These are phyloP conservation scores for Neophaeococcomyces mojaviensis DNA, from an alignment of 2,329 filamentous ascomycete genomes.

Conservation along the genomic window DNA sequence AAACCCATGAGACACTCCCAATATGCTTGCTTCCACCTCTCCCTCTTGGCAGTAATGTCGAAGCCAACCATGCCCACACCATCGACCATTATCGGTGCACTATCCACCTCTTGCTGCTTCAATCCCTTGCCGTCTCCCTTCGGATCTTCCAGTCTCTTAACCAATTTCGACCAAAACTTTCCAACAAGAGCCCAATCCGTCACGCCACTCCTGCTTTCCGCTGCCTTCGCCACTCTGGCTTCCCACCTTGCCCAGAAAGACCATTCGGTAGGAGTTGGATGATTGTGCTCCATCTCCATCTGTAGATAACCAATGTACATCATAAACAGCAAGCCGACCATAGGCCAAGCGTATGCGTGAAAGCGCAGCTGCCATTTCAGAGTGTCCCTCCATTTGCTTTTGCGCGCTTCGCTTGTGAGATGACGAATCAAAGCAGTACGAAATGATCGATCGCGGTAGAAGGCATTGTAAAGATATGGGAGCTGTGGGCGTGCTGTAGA, in stretches of 20 bases:
- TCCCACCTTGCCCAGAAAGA: constrained; percentile 60
- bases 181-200: constrained; percentile 65
- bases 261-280: constrained; percentile 81
- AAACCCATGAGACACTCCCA: constrained; percentile 72
- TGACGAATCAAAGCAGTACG: constrained; percentile 46
- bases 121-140: constrained; percentile 61
- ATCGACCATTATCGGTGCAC: constrained; percentile 37
- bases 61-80: constrained; percentile 47
- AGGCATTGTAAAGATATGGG: constrained; percentile 48
- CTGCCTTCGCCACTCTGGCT: constrained; percentile 56
- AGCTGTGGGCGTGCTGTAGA: constrained; percentile 53
- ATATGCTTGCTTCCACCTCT: constrained; percentile 81
- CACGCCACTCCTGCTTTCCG: constrained; percentile 45
- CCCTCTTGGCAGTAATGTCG: constrained; percentile 67
- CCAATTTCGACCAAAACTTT: constrained; percentile 50
- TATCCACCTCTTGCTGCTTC: constrained; percentile 40
- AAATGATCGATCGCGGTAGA: constrained; percentile 53
- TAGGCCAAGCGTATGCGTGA: constrained; percentile 64
- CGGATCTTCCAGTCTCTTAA: constrained; percentile 63
- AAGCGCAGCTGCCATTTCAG: constrained; percentile 63
- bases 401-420: constrained; percentile 61
- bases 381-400: constrained; percentile 49
- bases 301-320: constrained; percentile 61
- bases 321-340: constrained; percentile 52
- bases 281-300: constrained; percentile 65